Conservation (phyloP, 2,329 filamentous ascomycete species). For the Aspergillus sojae region DNA sequence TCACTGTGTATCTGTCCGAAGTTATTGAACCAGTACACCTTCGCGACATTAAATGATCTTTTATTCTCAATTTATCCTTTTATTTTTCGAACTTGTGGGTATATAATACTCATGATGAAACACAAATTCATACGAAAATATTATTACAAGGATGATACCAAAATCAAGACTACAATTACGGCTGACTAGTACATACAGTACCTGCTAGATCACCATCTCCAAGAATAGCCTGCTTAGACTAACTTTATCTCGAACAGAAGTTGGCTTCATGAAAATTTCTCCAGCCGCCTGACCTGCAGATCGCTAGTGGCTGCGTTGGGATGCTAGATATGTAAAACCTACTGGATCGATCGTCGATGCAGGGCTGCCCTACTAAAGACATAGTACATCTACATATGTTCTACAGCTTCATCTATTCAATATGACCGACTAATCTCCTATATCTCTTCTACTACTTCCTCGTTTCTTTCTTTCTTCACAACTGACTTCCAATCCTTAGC, state of each 20-base stretch:
- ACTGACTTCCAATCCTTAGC: not conserved
- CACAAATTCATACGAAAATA: not conserved
- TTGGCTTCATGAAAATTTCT: not conserved
- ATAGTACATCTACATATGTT: not conserved
- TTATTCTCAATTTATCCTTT: not conserved
- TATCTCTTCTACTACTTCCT: not conserved
- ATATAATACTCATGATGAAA: not conserved
- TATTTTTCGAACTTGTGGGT: not conserved
- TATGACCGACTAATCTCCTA: no score
- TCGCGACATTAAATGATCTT: not conserved
- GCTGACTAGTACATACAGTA: not conserved
- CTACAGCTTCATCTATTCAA: not conserved
- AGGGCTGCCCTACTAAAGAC: not conserved
- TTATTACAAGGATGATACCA: not conserved
- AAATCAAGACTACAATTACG: not conserved
- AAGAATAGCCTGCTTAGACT: not conserved
- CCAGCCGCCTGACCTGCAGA: not conserved
- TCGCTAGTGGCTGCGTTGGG: not conserved
- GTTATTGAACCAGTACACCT: not conserved
- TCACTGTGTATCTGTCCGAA: not conserved
- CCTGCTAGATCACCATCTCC: not conserved
- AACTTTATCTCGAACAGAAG: not conserved
- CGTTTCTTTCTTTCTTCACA: not conserved
- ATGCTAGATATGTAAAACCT: not conserved
- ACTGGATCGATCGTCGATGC: not conserved